Evolutionary conservation across 163 green algal species (phyloP), one percentile per base, ranked within the genome.

Genomic region (Trebouxiophyceae sp.): DNA sequence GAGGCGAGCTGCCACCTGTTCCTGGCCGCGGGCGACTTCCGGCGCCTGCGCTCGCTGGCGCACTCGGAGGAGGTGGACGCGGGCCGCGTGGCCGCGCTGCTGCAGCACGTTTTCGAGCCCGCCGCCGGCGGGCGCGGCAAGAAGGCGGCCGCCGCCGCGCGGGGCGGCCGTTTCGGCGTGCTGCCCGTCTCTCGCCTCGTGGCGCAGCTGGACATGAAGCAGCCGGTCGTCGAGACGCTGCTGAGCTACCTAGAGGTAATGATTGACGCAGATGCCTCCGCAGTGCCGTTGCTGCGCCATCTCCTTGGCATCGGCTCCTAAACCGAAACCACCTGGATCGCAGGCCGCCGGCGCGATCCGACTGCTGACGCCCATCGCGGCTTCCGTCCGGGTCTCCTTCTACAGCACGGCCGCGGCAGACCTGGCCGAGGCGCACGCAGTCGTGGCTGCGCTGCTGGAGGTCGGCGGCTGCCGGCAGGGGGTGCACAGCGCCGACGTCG

Each of bases 181-280:
- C 62, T 89, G 59, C 50, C 68, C 7, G 23, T 81, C 1, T 8
- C 24, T 7, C 31, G 72, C 28, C 33, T 78, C 16, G 34, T 56
- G 5, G 8, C 44, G 2, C 62, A 77, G 31, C 63, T 84, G 58
- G 87, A 92, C 69, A 62, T 88, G 31, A 61, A 54, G 2, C 73
- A 86, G 69, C 85, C 91, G 61, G 72, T 81, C 20, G 79, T 90
- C 70, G 77, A 90, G 54, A 85, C 79, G 5, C 66, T 89, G 59
- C 71, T 89, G 27, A 82, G 67, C n/a, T 91, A 88, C 75, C 72
- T 95, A 33, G 81, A 93, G 75, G 79, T 79, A 50, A 28, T 60
- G 19, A 57, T 57, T 57, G 23, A 24, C 19, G 5, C 5, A 30
- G 23, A 57, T 57, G 19, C 19, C 39, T 50, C 8, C 54, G 19